Evolutionary conservation across 2,329 filamentous ascomycete genomes (phyloP).

Genomic region (Talaromyces sp.): DNA sequence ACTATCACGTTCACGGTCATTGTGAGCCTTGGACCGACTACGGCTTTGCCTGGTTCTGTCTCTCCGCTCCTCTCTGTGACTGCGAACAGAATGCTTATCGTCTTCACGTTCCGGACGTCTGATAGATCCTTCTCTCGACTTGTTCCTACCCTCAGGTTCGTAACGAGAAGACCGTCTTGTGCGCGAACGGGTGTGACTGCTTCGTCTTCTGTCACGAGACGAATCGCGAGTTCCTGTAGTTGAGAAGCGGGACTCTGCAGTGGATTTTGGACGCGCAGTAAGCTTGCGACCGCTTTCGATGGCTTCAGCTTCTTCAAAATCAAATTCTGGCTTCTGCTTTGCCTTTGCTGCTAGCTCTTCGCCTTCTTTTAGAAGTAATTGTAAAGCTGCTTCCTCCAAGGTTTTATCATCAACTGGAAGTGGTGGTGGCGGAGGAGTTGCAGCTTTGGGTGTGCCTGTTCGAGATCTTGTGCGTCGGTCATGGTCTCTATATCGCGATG

Average conservation of each 20-base stretch:
- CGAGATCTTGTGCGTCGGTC: constrained; percentile 31
- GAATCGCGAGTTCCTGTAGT: constrained; percentile 26
- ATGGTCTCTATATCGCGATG: constrained; percentile 29
- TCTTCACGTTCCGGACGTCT: constrained; percentile 21
- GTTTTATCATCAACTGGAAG: constrained; percentile 51
- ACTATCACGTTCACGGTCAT: constrained; percentile 29
- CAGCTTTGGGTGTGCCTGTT: constrained; percentile 30
- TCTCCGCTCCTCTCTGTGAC: constrained; percentile 12
- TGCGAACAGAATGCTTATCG: constrained; percentile 15
- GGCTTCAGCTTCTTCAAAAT: constrained; percentile 47
- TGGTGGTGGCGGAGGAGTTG: constrained; percentile 26
- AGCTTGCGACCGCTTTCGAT: constrained; percentile 40
- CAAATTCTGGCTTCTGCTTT: constrained; percentile 50
- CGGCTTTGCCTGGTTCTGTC: constrained; percentile 17
- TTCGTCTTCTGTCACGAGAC: constrained; percentile 27
- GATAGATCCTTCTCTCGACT: constrained; percentile 22
- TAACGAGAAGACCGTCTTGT: constrained; percentile 24
- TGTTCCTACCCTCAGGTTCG: constrained; percentile 20
- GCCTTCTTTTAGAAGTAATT: constrained; percentile 54
- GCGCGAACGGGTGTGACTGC: constrained; percentile 28
- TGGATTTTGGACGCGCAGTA: constrained; percentile 28
- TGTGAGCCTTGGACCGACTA: constrained; percentile 29
- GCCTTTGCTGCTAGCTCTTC: constrained; percentile 54
- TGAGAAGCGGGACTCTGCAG: constrained; percentile 28
- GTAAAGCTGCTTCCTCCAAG: constrained; percentile 54